Evolutionary conservation across 2,329 filamentous ascomycete species (phyloP).

Genomic region (Phialophora macrospora): DNA sequence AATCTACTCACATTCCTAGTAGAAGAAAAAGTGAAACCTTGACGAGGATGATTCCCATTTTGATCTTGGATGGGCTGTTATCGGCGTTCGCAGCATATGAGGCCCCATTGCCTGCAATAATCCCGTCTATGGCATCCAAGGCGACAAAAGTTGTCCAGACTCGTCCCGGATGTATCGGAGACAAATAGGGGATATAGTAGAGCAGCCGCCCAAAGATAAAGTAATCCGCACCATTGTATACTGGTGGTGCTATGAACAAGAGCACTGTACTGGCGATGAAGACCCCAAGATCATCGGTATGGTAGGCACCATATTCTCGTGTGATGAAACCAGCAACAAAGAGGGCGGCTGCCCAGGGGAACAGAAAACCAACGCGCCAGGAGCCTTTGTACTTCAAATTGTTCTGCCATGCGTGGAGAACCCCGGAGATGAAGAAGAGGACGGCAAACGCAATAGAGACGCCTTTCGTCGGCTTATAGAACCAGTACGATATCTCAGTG

Average conservation of each 20-base stretch:
- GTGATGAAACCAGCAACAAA: constrained; percentile 48
- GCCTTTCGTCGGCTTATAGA: constrained; percentile 51
- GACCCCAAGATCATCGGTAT: constrained; percentile 45
- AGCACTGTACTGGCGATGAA: constrained; percentile 49
- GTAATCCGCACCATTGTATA: constrained; percentile 56
- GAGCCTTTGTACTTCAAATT: constrained; percentile 46
- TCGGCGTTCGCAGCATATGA: constrained; percentile 30
- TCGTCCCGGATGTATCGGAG: constrained; percentile 59
- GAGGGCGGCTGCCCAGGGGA: constrained; percentile 50
- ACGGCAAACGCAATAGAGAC: constrained; percentile 49
- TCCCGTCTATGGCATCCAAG: constrained; percentile 55
- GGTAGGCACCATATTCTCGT: constrained; percentile 45
- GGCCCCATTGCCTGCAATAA: constrained; percentile 56
- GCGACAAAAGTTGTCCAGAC: constrained; percentile 64
- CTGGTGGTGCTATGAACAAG: constrained; percentile 48
- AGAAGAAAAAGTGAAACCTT: constrained; percentile 58
- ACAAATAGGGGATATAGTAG: constrained; percentile 55
- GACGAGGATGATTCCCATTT: constrained; percentile 53
- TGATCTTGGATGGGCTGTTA: constrained; percentile 45
- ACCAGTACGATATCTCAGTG: constrained; percentile 42
- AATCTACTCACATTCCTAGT: constrained; percentile 45
- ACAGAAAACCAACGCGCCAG: constrained; percentile 49
- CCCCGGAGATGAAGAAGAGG: constrained; percentile 47
- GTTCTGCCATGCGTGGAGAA: constrained; percentile 48
- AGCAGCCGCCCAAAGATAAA: constrained; percentile 60